Evolutionary conservation across 768 basidiomycete species (phyloP).

Genomic region (Dacryopinax spathularia): DNA sequence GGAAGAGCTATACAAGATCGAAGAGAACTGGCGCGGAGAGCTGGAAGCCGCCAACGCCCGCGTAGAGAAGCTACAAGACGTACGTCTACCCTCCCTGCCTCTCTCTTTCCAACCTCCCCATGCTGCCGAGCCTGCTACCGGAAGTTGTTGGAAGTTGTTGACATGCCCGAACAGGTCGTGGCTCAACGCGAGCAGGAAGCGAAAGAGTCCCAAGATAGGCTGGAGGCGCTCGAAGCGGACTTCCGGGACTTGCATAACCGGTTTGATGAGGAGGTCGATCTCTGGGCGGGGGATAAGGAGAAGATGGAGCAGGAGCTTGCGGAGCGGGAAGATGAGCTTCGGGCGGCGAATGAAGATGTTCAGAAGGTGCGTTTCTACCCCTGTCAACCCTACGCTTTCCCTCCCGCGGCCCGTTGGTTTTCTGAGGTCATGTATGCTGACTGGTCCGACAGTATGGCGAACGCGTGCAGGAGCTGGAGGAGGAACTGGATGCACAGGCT

Average conservation of each 20-base stretch:
- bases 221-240: slow-evolving; percentile 61
- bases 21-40: slow-evolving; percentile 78
- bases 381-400: background rate
- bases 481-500: slow-evolving; percentile 57
- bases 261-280: slow-evolving; percentile 54
- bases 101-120: slow-evolving; percentile 9
- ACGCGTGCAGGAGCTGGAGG: slow-evolving; percentile 67
- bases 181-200: slow-evolving; percentile 66
- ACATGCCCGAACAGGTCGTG: slow-evolving; percentile 17
- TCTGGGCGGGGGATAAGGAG: slow-evolving; percentile 10
- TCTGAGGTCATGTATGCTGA: background rate
- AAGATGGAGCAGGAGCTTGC: slow-evolving; percentile 67
- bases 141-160: too few relatives aligned
- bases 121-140: slow-evolving; percentile 14
- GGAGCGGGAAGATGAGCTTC: slow-evolving; percentile 66
- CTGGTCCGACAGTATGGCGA: slow-evolving; percentile 36
- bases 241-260: slow-evolving; percentile 55
- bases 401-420: background rate
- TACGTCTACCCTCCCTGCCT: slow-evolving; percentile 21
- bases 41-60: slow-evolving; percentile 66
- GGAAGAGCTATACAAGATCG: slow-evolving; percentile 32
- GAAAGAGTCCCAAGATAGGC: slow-evolving; percentile 54
- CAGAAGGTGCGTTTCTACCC: slow-evolving; percentile 42
- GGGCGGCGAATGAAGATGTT: slow-evolving; percentile 57
- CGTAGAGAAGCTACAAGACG: slow-evolving; percentile 65